These are phyloP conservation scores for Amoebophrya sp. DNA, from an alignment of 169 alveolate genomes.

Conservation along the genomic window DNA sequence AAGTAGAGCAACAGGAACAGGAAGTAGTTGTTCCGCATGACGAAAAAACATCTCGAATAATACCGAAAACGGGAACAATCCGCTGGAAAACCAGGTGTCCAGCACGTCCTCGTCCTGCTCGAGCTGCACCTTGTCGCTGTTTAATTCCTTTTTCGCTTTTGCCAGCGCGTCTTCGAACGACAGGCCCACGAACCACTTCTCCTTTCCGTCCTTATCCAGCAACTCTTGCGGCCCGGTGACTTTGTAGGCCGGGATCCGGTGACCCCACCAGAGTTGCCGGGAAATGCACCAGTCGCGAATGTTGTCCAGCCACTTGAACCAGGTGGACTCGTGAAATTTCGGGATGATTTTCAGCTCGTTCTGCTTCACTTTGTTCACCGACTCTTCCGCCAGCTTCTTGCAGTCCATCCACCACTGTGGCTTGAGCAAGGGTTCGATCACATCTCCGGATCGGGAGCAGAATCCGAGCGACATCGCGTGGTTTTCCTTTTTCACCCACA, in stretches of 20 bases:
- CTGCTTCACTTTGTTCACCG: slow-evolving; percentile 77
- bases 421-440: slow-evolving; percentile 94
- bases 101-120: slow-evolving; percentile 97
- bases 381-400: slow-evolving; percentile 84
- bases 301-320: slow-evolving; percentile 97
- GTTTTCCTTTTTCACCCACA: slow-evolving; percentile 64
- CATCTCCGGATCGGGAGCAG: slow-evolving; percentile 96
- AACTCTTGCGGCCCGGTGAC: slow-evolving; percentile 62
- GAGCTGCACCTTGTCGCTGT: slow-evolving; percentile 65
- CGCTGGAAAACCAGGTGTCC: slow-evolving; percentile 99
- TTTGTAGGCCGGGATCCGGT: slow-evolving; percentile 96
- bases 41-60: slow-evolving; percentile 32
- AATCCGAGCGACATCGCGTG: slow-evolving; percentile 90
- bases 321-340: slow-evolving; percentile 79
- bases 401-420: slow-evolving; percentile 99
- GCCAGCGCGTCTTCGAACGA: slow-evolving; percentile 77
- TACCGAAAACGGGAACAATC: slow-evolving; percentile 92
- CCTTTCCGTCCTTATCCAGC: slow-evolving; percentile 54
- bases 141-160: slow-evolving; percentile 73
- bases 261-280: slow-evolving; percentile 99
- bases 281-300: slow-evolving; percentile 99
- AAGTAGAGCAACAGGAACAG: too few relatives aligned
- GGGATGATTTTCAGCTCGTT: slow-evolving; percentile 90
- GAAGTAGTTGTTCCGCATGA: background rate
- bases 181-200: slow-evolving; percentile 76